Evolutionary conservation across 2,329 filamentous ascomycete species (phyloP), one percentile per base, ranked within the genome.

Genomic region (Nannizzia gypsea): DNA sequence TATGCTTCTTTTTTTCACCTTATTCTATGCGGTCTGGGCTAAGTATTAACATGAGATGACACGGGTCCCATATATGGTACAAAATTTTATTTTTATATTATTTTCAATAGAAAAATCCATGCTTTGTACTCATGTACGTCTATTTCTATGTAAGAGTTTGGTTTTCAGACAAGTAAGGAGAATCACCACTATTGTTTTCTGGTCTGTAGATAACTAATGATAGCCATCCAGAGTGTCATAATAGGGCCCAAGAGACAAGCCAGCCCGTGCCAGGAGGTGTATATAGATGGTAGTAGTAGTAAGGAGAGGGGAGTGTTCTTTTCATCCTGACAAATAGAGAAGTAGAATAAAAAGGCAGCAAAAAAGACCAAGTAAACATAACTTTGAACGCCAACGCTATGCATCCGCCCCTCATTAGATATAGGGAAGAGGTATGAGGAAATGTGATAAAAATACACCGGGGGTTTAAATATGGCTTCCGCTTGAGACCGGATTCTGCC

Each of bases 371-470:
- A 28, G 24, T 42, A 31, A 20, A 34, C 31, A 34, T 34, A 20
- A 28, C 24, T 57, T 57, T 34, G 40, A 42, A 56, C 54, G 54
- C 54, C 54, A 56, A 17, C 38, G 54, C 54, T 56, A 56, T 56
- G 54, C 54, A 56, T 56, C 54, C 24, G n/a, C 26, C 26, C 48
- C 54, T 42, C 38, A 42, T 42, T 5, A 17, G 6, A n/a, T 11
- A 15, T 40, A 34, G n/a, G 26, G 17, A 42, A 20, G 22, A 24
- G 13, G n/a, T 13, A 56, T 24, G 38, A 56, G 54, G 17, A 38
- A 34, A 54, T 54, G 17, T 56, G 26, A 24, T 54, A 54, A 54
- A 54, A 54, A 34, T 34, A 54, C 48, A 54, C 48, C 48, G 17
- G 26, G 24, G 15, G 28, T 28, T 4, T 34, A 34, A 22, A 9